Base-by-base conservation (phyloP, 306 rosid species). In the Dryas alaskensis region DNA sequence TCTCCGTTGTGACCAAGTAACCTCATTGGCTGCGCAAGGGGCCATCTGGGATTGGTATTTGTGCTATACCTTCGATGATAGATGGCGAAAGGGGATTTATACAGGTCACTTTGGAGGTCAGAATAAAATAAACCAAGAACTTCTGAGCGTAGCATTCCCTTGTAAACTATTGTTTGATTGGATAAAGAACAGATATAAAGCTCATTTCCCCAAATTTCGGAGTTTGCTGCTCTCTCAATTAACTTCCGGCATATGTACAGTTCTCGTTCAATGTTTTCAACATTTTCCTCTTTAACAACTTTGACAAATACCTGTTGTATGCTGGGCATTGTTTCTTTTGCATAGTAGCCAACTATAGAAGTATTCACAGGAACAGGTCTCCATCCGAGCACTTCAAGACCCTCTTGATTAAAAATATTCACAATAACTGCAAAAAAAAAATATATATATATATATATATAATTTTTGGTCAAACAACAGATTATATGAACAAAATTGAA, bases 21-120 rank as follows among this genome's bases (percentile, higher is more conserved):
- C 83, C 98, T 88, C 98, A 94, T 94, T 78, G 98, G 98, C 81
- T 94, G 98, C 31, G 98, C 98, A 80, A 94, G 98, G 80, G 98
- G 98, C 98, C 98, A 94, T 78, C 96, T 87, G 53, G 98, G 98
- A 86, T 89, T 91, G 81, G 98, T 94, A 84, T 94, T 94, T 42
- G 98, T 94, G 87, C 98, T 94, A 81, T 87, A 94, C 86, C 98
- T 88, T 74, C 98, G 90, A 87, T 94, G 98, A 86, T 94, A 94
- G 78, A 94, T 94, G 65, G 98, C 97, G 83, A 94, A 94, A 57
- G 98, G 84, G 50, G 98, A 89, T 70, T 86, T 82, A 75, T 89
- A 94, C 61, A 91, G 88, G 77, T 91, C 90, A 86, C 86, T 91
- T 80, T 88, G 92, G 86, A 94, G 96, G 84, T 94, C 98, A 84